These are phyloP conservation scores for Petunia axillaris DNA, from an alignment of 257 asterid species.

Conservation along the genomic window DNA sequence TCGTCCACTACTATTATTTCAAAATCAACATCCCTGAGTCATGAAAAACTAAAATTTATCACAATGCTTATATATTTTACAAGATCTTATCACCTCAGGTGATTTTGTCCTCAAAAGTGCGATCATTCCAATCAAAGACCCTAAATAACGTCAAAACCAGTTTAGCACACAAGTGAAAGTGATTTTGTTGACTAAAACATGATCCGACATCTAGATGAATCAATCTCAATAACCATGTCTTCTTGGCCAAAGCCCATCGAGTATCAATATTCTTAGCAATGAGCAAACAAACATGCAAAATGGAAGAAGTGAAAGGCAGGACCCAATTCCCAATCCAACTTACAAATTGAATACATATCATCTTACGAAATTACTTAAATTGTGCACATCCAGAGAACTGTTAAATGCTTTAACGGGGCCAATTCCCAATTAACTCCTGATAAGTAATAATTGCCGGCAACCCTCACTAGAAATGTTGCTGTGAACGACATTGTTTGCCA, in stretches of 20 bases:
- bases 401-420: background rate
- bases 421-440: conserved; percentile 4
- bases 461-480: background rate
- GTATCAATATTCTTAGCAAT: conserved; percentile 7
- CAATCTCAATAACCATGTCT: background rate
- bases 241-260: conserved; percentile 2
- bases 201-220: background rate
- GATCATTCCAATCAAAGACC: background rate
- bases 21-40: conserved; percentile 73
- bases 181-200: background rate
- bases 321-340: background rate
- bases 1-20: conserved; percentile 96
- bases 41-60: conserved; percentile 24
- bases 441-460: background rate
- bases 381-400: background rate
- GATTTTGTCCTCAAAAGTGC: conserved; percentile 8
- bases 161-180: background rate
- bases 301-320: background rate
- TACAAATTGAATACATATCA: background rate
- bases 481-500: background rate
- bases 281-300: conserved; percentile 5
- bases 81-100: conserved; percentile 11
- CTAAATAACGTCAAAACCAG: background rate
- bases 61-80: conserved; percentile 9
- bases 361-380: background rate